A percentile compares a stretch with the other conserved stretches of the same genome.
These are phyloP conservation scores for Pseudonitzschia pungens DNA, from an alignment of 108 stramenopile species.

Conservation along the genomic window DNA sequence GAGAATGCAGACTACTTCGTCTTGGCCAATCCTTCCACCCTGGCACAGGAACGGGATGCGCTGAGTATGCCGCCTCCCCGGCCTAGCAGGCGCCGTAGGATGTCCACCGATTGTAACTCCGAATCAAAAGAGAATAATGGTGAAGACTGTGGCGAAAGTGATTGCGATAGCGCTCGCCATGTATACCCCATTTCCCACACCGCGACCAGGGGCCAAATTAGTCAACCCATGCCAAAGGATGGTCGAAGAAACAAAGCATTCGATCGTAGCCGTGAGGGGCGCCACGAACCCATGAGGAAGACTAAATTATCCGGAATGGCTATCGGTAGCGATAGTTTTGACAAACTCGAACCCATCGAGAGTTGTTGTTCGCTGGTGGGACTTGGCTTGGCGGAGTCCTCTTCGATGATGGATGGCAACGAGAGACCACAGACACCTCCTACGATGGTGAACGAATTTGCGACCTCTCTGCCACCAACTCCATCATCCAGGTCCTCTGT, in stretches of 20 bases:
- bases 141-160: background rate
- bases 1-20: constrained; percentile 31
- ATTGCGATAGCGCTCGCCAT: background rate
- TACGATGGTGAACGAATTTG: background rate
- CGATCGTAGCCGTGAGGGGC: too few relatives aligned
- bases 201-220: background rate
- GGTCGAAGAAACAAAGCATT: too few relatives aligned
- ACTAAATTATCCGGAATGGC: too few relatives aligned
- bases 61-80: constrained; percentile 17
- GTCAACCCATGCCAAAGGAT: too few relatives aligned
- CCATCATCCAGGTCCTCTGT: background rate
- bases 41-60: constrained; percentile 23
- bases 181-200: background rate
- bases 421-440: constrained; percentile 13
- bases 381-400: constrained; percentile 5
- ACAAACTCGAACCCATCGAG: background rate
- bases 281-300: too few relatives aligned
- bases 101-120: background rate
- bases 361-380: constrained; percentile 7
- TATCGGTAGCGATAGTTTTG: too few relatives aligned
- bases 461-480: background rate
- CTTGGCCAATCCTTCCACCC: constrained; percentile 18
- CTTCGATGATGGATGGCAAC: background rate
- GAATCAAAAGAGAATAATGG: background rate
- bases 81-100: constrained; percentile 23